These are phyloP conservation scores for Apophysomyces trapeziformis DNA, from an alignment of 371 early-diverging fungal genomes.

Conservation along the genomic window DNA sequence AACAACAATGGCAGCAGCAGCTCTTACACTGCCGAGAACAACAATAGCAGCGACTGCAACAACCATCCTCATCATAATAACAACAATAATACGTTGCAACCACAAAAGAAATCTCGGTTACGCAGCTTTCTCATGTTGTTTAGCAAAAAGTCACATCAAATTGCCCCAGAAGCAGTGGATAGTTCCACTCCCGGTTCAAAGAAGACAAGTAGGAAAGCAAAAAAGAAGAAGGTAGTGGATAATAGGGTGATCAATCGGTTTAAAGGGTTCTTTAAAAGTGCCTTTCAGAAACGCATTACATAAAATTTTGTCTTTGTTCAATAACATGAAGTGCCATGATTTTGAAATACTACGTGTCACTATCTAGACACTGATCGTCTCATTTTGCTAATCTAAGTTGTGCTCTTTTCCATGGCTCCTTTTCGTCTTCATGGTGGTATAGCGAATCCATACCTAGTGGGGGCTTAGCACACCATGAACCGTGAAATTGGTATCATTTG, in stretches of 20 bases:
- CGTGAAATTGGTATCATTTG: no score
- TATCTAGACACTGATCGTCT: no score
- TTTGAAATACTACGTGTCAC: no score
- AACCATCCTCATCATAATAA: neutral
- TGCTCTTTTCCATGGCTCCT: no score
- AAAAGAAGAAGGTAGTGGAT: conserved; percentile 21
- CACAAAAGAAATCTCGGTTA: conserved; percentile 4
- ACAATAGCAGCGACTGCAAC: no score
- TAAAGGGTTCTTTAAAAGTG: conserved; percentile 25
- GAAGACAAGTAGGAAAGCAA: neutral
- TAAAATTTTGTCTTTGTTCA: conserved; percentile 5
- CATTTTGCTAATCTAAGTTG: no score
- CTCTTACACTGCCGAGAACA: no score
- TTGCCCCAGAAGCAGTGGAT: conserved; percentile 5
- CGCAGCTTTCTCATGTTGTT: neutral
- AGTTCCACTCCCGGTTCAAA: neutral
- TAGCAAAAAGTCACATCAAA: conserved; percentile 10
- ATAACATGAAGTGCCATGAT: no score
- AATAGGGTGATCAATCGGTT: conserved; percentile 18
- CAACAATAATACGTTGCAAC: neutral
- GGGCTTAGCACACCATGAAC: no score
- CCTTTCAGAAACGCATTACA: conserved; percentile 27
- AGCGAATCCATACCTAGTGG: no score
- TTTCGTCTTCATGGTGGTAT: no score
- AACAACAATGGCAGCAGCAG: neutral